Conservation (phyloP, 306 rosid species). For the Castanea crenata region DNA sequence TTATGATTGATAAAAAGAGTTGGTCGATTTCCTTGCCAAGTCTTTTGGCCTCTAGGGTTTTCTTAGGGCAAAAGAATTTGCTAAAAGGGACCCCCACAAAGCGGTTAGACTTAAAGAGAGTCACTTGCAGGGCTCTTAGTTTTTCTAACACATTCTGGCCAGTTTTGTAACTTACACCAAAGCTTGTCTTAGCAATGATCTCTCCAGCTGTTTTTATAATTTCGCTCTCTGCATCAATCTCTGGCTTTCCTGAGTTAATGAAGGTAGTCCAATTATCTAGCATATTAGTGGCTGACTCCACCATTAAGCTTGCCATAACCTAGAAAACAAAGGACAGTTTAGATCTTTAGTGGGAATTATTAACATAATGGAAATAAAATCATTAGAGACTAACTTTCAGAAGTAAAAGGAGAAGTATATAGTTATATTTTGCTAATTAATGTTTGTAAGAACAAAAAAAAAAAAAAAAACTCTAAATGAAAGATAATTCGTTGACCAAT, state of each 20-base stretch:
- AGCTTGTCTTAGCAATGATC: conserved; percentile 78
- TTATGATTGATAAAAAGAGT: conserved; percentile 38
- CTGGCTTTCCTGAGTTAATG: conserved; percentile 40
- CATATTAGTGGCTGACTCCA: conserved; percentile 61
- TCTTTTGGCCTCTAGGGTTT: conserved; percentile 50
- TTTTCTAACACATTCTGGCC: conserved; percentile 50
- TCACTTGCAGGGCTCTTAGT: conserved; percentile 55
- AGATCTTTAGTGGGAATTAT: neutral
- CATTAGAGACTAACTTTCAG: neutral
- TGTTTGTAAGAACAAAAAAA: neutral
- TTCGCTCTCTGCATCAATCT: conserved; percentile 64
- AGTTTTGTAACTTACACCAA: conserved; percentile 48
- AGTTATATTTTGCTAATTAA: neutral
- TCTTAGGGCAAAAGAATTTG: conserved; percentile 37
- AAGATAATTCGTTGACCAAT: neutral
- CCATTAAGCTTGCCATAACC: conserved; percentile 67
- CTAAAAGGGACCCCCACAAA: conserved; percentile 77
- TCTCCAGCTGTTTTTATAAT: conserved; percentile 61
- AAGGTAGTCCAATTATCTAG: conserved; percentile 56
- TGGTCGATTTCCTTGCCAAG: conserved; percentile 69
- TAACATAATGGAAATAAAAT: neutral
- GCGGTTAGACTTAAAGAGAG: conserved; percentile 61
- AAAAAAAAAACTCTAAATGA: neutral
- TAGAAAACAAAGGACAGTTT: conserved; percentile 15
- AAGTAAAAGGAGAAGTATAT: neutral